Evolutionary conservation across 1,139 yeast genomes (phyloP).

Genomic region (Geotrichum carabidarum): DNA sequence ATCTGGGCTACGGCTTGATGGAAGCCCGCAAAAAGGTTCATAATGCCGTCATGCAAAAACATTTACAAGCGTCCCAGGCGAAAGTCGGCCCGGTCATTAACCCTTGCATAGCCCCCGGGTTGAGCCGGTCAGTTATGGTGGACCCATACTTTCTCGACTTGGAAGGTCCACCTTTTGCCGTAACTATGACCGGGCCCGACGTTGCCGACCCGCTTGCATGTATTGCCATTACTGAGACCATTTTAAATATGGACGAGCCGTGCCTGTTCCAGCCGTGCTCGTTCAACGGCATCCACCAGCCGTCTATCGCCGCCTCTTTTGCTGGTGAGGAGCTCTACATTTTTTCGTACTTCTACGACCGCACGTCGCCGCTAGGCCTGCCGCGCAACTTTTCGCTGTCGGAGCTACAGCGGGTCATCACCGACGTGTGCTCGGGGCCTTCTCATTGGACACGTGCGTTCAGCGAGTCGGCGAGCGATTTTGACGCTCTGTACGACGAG

Average conservation of each 20-base stretch:
- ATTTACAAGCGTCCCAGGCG: neutral
- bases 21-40: conserved; percentile 86
- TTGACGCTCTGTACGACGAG: conserved; percentile 42
- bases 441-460: conserved; percentile 47
- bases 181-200: conserved; percentile 70
- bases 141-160: neutral
- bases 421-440: conserved; percentile 75
- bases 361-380: conserved; percentile 84
- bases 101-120: conserved; percentile 86
- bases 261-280: conserved; percentile 82
- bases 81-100: conserved; percentile 42
- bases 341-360: conserved; percentile 90
- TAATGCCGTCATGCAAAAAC: conserved; percentile 34
- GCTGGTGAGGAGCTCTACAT: conserved; percentile 67
- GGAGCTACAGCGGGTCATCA: conserved; percentile 68
- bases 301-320: conserved; percentile 75
- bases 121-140: conserved; percentile 38
- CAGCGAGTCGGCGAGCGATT: conserved; percentile 6
- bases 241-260: conserved; percentile 73
- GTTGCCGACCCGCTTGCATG: conserved; percentile 62
- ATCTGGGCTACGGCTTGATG: conserved; percentile 91
- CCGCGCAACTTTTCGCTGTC: conserved; percentile 72
- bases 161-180: conserved; percentile 22
- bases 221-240: conserved; percentile 72
- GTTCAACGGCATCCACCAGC: conserved; percentile 95